These are phyloP conservation scores for Albophoma yamanashiensis DNA, from an alignment of 2,329 filamentous ascomycete genomes.

Conservation along the genomic window DNA sequence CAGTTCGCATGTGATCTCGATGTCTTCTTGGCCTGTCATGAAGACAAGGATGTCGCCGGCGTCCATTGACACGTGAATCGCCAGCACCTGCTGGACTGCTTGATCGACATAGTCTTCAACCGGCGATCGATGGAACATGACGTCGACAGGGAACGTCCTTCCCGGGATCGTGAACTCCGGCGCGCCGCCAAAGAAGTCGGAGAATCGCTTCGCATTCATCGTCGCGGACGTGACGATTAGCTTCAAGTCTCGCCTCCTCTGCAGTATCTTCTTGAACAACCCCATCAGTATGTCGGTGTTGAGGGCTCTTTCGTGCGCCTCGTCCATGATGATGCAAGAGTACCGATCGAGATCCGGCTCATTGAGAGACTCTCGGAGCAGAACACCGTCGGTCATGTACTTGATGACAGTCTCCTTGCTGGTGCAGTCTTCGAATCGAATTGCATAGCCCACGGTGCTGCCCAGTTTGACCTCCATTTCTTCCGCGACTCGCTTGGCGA, in stretches of 20 bases:
- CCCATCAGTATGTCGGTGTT: constrained; percentile 98
- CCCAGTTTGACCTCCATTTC: constrained; percentile 95
- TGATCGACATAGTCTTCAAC: constrained; percentile 98
- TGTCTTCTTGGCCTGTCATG: constrained; percentile 99
- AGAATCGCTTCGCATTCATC: constrained; percentile 96
- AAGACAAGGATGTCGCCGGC: constrained; percentile 92
- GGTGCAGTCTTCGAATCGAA: constrained; percentile 96
- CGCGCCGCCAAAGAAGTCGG: constrained; percentile 89
- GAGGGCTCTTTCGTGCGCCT: constrained; percentile 90
- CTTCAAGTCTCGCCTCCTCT: constrained; percentile 81
- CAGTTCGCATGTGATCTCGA: constrained; percentile 91
- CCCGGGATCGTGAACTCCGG: constrained; percentile 96
- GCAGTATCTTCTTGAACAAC: constrained; percentile 91
- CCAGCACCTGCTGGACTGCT: constrained; percentile 88
- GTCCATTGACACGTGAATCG: constrained; percentile 93
- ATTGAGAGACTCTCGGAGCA: constrained; percentile 85
- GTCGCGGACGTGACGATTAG: constrained; percentile 96
- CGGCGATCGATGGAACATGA: constrained; percentile 88
- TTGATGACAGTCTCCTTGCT: constrained; percentile 94
- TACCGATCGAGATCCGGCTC: constrained; percentile 92
- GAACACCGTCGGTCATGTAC: constrained; percentile 97
- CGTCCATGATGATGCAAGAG: constrained; percentile 98
- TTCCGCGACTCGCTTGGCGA: constrained; percentile 94
- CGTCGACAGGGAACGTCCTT: constrained; percentile 91
- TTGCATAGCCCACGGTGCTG: constrained; percentile 85